These are phyloP conservation scores for Dactylonectria estremocensis DNA, from an alignment of 2,329 filamentous ascomycete species.

Conservation along the genomic window DNA sequence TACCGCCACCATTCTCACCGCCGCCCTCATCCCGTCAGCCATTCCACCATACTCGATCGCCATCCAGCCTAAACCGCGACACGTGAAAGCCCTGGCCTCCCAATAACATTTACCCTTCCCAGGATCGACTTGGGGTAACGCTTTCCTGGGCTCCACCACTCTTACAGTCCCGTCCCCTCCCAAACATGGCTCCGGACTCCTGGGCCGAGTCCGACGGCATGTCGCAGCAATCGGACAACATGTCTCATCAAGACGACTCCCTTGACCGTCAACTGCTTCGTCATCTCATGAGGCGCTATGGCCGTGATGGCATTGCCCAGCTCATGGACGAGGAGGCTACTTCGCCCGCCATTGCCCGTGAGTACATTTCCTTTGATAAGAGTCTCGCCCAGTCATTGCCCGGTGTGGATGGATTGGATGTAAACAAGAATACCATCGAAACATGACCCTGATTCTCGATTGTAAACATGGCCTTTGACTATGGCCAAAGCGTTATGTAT, in stretches of 20 bases:
- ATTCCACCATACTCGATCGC: background rate
- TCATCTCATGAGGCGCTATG: slow-evolving; percentile 54
- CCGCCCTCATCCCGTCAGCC: slow-evolving; percentile 10
- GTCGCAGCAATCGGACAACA: slow-evolving; percentile 46
- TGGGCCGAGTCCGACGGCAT: slow-evolving; percentile 52
- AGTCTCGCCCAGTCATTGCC: background rate
- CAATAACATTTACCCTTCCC: slow-evolving; percentile 33
- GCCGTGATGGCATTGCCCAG: slow-evolving; percentile 51
- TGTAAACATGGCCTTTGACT: background rate
- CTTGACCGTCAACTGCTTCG: slow-evolving; percentile 55
- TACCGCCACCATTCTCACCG: slow-evolving; percentile 10
- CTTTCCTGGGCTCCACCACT: slow-evolving; percentile 43
- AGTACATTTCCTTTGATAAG: slow-evolving; percentile 38
- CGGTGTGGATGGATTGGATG: background rate
- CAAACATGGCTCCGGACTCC: slow-evolving; percentile 50
- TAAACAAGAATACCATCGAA: background rate
- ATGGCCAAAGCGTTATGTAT: background rate
- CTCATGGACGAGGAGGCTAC: slow-evolving; percentile 53
- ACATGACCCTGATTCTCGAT: background rate
- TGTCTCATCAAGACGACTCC: slow-evolving; percentile 47
- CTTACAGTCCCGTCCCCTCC: slow-evolving; percentile 33
- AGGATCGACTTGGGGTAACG: slow-evolving; percentile 42
- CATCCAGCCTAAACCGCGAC: slow-evolving; percentile 21
- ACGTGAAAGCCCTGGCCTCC: slow-evolving; percentile 22
- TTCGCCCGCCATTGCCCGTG: slow-evolving; percentile 47